Conservation (phyloP, 2,329 filamentous ascomycete species). For the Sordariomycetes sp. region DNA sequence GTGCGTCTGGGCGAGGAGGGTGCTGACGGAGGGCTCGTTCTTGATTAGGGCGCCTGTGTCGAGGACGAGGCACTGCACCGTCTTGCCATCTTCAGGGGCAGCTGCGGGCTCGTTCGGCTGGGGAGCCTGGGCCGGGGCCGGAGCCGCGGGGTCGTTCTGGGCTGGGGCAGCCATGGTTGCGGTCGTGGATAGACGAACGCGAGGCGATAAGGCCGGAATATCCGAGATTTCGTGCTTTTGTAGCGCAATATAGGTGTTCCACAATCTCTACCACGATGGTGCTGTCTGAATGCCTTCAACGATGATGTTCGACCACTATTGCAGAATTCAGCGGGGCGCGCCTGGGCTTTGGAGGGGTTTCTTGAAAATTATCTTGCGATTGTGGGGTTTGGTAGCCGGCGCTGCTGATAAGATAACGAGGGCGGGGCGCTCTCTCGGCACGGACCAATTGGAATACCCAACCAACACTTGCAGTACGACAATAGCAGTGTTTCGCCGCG, state of each 20-base stretch:
- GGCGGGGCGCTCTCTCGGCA: background rate
- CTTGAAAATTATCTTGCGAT: background rate
- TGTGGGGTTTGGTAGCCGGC: background rate
- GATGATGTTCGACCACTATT: background rate
- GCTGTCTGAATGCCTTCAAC: background rate
- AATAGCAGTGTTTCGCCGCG: too few species aligned
- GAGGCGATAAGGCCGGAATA: background rate
- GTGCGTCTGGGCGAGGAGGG: constrained; percentile 67
- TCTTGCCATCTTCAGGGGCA: constrained; percentile 32
- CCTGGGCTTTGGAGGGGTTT: background rate
- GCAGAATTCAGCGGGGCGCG: background rate
- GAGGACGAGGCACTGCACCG: constrained; percentile 73
- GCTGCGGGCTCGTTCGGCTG: background rate
- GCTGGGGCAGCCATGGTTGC: background rate
- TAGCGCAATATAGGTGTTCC: background rate
- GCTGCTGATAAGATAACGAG: background rate
- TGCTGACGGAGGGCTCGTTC: constrained; percentile 78
- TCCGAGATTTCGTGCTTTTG: background rate
- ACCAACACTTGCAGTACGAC: too few species aligned
- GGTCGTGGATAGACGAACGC: background rate
- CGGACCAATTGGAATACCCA: too few species aligned
- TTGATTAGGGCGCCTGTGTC: constrained; percentile 91
- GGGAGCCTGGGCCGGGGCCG: background rate
- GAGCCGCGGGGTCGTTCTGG: background rate
- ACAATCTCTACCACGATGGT: background rate